phyloP scores from a whole-genome alignment of 2,329 filamentous ascomycete species.

The Aspergillus sp. region DNA sequence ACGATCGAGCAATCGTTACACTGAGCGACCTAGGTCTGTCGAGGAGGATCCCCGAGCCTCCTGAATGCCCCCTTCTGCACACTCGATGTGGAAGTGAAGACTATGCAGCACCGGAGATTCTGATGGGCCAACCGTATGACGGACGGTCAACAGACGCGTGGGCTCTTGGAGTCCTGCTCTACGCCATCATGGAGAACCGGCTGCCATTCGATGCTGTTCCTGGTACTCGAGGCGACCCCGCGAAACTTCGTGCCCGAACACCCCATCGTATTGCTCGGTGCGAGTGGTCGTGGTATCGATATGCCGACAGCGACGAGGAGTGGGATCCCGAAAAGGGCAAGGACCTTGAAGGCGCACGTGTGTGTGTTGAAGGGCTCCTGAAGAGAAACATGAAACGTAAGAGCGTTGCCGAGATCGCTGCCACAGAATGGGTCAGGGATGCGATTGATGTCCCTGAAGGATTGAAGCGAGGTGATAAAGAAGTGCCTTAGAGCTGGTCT shows the following conservation, averaged over 20 bases:
- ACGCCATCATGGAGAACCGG: conserved; percentile 87
- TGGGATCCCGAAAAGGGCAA: conserved; percentile 67
- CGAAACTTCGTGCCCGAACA: conserved; percentile 72
- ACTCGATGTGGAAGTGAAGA: conserved; percentile 95
- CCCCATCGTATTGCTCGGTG: conserved; percentile 92
- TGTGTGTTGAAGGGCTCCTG: conserved; percentile 77
- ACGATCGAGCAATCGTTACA: conserved; percentile 79
- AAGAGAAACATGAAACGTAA: conserved; percentile 77
- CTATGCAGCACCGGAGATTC: conserved; percentile 92
- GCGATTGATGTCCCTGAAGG: conserved; percentile 65
- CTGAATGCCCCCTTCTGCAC: conserved; percentile 79
- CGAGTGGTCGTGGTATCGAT: conserved; percentile 93
- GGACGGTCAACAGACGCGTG: conserved; percentile 88
- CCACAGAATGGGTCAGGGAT: conserved; percentile 68
- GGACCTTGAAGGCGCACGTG: conserved; percentile 69
- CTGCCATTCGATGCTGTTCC: conserved; percentile 89
- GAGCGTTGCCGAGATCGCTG: conserved; percentile 67
- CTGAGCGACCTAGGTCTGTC: conserved; percentile 90
- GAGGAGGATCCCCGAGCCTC: conserved; percentile 66
- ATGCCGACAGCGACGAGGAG: conserved; percentile 77
- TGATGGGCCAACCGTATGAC: conserved; percentile 92
- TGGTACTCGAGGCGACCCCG: conserved; percentile 65
- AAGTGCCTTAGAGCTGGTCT: conserved; percentile 39
- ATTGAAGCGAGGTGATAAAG: conserved; percentile 49
- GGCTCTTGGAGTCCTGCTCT: conserved; percentile 89